phyloP scores from a whole-genome alignment of 495 filamentous ascomycete genomes.

The Daldinia caldariorum region DNA sequence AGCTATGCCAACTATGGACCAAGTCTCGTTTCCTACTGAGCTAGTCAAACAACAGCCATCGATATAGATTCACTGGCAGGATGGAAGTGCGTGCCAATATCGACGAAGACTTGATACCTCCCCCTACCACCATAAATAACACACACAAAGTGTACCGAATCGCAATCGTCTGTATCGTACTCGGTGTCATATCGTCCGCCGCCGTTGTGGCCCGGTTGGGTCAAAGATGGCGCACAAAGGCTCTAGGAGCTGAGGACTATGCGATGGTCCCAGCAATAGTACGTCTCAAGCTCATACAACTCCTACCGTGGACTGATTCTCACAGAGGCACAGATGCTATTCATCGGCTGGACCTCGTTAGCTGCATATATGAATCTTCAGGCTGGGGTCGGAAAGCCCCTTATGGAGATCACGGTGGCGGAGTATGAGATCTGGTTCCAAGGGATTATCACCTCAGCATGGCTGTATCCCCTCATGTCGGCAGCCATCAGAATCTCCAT shows the following conservation, averaged over 20 bases:
- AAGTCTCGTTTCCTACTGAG: too few species aligned
- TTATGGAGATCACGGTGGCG: slow-evolving; percentile 42
- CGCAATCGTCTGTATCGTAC: slow-evolving; percentile 7
- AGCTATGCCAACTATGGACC: too few species aligned
- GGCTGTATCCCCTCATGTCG: slow-evolving; percentile 38
- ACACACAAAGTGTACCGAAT: slow-evolving; percentile 11
- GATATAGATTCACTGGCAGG: too few species aligned
- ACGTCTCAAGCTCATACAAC: background rate
- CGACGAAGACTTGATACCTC: too few species aligned
- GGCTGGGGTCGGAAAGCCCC: slow-evolving; percentile 46
- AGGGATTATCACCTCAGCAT: slow-evolving; percentile 29
- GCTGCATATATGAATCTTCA: slow-evolving; percentile 38
- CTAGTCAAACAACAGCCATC: too few species aligned
- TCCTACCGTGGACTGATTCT: background rate
- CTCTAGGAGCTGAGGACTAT: slow-evolving; percentile 28
- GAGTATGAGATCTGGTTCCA: slow-evolving; percentile 45
- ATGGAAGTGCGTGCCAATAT: too few species aligned
- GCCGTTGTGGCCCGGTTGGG: background rate
- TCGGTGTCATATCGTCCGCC: background rate
- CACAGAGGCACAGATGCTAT: slow-evolving; percentile 32
- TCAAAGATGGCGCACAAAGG: background rate
- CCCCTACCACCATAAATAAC: slow-evolving; percentile 1
- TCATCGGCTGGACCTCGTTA: slow-evolving; percentile 39
- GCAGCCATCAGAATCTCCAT: slow-evolving; percentile 37
- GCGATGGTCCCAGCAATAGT: slow-evolving; percentile 26